A percentile compares a stretch with the other conserved stretches of the same genome.
These are phyloP conservation scores for Leucocoprinus birnbaumii DNA, from an alignment of 768 basidiomycete species.

Conservation along the genomic window DNA sequence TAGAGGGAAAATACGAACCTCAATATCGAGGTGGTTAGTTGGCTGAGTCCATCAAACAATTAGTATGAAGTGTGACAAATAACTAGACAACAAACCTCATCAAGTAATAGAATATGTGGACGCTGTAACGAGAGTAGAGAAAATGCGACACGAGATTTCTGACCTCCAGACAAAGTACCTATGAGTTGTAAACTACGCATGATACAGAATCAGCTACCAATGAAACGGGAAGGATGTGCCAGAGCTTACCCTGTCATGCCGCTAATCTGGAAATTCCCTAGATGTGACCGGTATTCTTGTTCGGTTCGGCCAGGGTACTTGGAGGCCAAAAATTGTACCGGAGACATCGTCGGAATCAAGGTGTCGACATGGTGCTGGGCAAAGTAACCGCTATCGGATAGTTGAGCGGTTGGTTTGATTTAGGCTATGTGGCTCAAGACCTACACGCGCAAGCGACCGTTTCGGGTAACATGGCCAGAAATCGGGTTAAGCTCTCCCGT, in stretches of 20 bases:
- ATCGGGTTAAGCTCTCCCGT: constrained; percentile 79
- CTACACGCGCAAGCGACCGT: constrained; percentile 88
- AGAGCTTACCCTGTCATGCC: constrained; percentile 80
- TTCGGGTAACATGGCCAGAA: constrained; percentile 80
- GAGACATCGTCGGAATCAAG: constrained; percentile 78
- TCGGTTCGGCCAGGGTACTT: constrained; percentile 94
- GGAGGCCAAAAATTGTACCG: constrained; percentile 89
- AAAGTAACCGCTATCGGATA: constrained; percentile 70
- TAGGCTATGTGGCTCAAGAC: constrained; percentile 18
- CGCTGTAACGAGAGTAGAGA: constrained; percentile 80
- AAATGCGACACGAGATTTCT: constrained; percentile 95
- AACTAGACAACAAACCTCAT: constrained; percentile 63
- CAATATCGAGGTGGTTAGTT: constrained; percentile 95
- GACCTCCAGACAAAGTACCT: constrained; percentile 91
- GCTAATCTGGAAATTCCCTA: constrained; percentile 97
- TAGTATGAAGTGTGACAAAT: constrained; percentile 4
- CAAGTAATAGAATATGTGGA: constrained; percentile 90
- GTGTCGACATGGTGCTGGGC: constrained; percentile 97
- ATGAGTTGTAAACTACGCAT: constrained; percentile 77
- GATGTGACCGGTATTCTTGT: constrained; percentile 93
- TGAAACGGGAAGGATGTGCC: not conserved
- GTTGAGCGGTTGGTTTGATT: not conserved
- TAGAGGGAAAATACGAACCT: constrained; percentile 45
- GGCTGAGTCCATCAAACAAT: constrained; percentile 43
- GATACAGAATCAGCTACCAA: not conserved